Evolutionary conservation across 805 yeast species (phyloP).

Genomic region (Pichia membranifaciens): DNA sequence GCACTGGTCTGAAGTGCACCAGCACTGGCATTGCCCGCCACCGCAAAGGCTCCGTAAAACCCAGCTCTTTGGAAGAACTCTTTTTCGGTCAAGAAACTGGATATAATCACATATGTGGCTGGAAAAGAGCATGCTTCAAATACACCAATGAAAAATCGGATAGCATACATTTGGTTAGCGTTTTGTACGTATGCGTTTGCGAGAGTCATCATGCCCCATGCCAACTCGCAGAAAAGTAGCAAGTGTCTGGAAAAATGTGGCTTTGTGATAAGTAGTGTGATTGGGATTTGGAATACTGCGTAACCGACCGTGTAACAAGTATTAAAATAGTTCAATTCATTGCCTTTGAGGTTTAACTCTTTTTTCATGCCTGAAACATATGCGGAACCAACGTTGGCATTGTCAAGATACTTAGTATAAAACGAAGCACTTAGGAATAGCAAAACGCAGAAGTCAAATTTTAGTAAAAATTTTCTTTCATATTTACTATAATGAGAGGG

Average conservation of each 20-base stretch:
- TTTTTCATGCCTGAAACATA: constrained; percentile 66
- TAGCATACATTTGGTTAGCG: constrained; percentile 45
- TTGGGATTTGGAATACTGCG: constrained; percentile 56
- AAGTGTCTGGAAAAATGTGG: constrained; percentile 45
- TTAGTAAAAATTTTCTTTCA: constrained; percentile 15
- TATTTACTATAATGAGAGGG: constrained; percentile 17
- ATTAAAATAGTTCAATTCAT: constrained; percentile 22
- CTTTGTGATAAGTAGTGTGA: constrained; percentile 39
- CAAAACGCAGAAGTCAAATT: constrained; percentile 14
- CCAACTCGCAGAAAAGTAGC: constrained; percentile 54
- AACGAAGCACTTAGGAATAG: constrained; percentile 32
- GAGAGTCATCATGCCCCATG: constrained; percentile 25
- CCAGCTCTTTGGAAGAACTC: constrained; percentile 19
- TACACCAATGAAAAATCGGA: constrained; percentile 55
- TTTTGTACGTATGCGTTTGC: constrained; percentile 38
- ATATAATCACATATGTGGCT: constrained; percentile 43
- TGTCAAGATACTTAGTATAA: constrained; percentile 53
- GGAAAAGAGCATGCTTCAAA: constrained; percentile 62
- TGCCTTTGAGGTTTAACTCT: constrained; percentile 25
- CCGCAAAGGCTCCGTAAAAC: constrained; percentile 17
- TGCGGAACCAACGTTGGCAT: constrained; percentile 51
- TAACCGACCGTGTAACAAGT: constrained; percentile 40
- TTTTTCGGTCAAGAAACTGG: constrained; percentile 13
- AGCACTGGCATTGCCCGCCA: constrained; percentile 47
- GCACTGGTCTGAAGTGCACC: constrained; percentile 59